Evolutionary conservation across 192 early-diverging fungal genomes (phyloP), one percentile per base, ranked within the genome.

Genomic region (Coemansia aciculifera): DNA sequence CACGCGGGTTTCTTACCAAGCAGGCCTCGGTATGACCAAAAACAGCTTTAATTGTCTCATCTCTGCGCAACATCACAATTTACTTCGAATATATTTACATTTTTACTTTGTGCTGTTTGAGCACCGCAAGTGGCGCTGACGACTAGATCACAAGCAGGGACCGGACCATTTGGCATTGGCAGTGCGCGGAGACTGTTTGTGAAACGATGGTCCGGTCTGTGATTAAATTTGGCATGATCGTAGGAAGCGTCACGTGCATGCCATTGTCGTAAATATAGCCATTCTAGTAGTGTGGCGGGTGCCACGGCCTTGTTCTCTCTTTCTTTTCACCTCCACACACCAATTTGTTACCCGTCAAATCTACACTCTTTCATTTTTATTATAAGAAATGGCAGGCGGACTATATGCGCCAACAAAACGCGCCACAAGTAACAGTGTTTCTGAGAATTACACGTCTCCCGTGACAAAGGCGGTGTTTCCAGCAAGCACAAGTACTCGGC

Each of bases 401-500:
- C 49, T 52, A 52, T 52, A 27, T 29, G 24, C 49, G 12, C 49
- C 49, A 3, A 52, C 24, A n/a, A 21, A 15, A 8, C 44, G 44
- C 19, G 44, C 44, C 19, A 21, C 44, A 7, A 48, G 44, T 9
- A 48, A 48, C n/a, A 48, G 44, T 21, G 44, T 48, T 19, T 48
- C 44, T n/a, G 44, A 48, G 44, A 48, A 48, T 48, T 21, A 48
- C 44, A 48, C 44, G 44, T 37, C 59, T 13, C 31, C 59, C 5
- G 36, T 38, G 11, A 37, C 17, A 39, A 32, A 38, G 37, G 19
- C 19, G n/a, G 13, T 43, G 46, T 64, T 40, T 13, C 24, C 24
- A 64, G 57, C 0, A 59, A 37, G 7, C 24, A 44, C 32, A 52
- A 43, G 46, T 8, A 34, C 43, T 36, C 60, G 73, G 13, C 63